Percentiles rank a stretch among this genome's conserved stretches.
These are phyloP conservation scores for Hondaea fermentalgiana DNA, from an alignment of 108 stramenopile genomes.

Conservation along the genomic window DNA sequence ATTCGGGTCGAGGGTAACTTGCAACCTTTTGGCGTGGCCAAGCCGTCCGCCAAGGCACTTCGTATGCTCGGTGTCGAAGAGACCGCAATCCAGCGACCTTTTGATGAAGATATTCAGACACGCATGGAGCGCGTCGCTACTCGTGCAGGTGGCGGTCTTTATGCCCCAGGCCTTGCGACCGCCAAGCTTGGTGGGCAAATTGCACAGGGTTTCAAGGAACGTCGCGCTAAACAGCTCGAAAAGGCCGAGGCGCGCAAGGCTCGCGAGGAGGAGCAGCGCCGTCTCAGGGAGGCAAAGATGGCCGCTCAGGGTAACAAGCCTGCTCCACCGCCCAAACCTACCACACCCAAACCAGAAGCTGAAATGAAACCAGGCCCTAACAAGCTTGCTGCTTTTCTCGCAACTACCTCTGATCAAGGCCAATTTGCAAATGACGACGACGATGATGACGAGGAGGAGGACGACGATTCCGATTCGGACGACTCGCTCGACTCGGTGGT, in stretches of 20 bases:
- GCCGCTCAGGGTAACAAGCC: neutral
- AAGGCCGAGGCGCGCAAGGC: neutral
- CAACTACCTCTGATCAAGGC: neutral
- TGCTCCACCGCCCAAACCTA: neutral
- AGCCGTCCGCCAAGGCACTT: neutral
- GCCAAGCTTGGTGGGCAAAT: neutral
- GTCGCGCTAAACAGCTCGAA: constrained; percentile 6
- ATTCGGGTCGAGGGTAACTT: neutral
- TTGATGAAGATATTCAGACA: neutral
- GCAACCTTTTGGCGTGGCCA: neutral
- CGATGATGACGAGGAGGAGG: neutral
- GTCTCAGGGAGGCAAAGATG: neutral
- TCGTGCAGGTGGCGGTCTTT: neutral
- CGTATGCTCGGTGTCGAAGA: neutral
- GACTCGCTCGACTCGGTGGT: neutral
- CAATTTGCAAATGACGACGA: neutral
- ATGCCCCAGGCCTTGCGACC: neutral
- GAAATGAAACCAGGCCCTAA: neutral
- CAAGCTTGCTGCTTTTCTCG: neutral
- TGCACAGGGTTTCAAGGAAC: constrained; percentile 10
- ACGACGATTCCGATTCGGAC: neutral
- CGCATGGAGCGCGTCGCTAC: neutral
- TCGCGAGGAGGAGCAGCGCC: neutral
- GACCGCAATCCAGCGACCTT: neutral
- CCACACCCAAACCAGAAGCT: neutral